Conservation (phyloP, 2,329 filamentous ascomycete genomes). For the Trichoderma endophyticum region DNA sequence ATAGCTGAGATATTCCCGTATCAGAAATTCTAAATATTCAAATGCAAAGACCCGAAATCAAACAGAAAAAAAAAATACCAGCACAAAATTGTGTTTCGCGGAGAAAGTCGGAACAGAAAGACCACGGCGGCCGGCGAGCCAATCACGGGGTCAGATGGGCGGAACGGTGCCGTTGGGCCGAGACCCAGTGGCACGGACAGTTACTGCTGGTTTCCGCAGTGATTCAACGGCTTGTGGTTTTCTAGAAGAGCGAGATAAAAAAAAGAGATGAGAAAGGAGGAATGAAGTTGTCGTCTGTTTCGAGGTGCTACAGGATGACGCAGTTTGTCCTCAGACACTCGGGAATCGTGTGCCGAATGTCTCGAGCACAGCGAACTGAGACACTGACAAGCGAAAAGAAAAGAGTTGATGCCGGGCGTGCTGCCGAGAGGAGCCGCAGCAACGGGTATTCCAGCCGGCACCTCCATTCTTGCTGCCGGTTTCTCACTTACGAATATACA, state of each 20-base stretch:
- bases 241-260: background rate
- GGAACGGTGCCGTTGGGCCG: conserved; percentile 23
- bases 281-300: background rate
- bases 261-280: background rate
- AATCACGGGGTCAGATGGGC: conserved; percentile 15
- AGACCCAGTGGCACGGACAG: conserved; percentile 16
- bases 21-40: background rate
- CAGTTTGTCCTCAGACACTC: background rate
- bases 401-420: background rate
- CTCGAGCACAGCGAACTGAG: background rate
- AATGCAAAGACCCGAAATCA: background rate
- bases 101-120: conserved; percentile 22
- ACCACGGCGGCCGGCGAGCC: conserved; percentile 5
- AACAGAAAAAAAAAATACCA: background rate
- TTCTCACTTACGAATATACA: background rate
- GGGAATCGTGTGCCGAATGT: conserved; percentile 13
- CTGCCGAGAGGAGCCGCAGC: conserved; percentile 11
- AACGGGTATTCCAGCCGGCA: background rate
- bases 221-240: background rate
- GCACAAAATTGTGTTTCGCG: background rate
- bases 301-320: background rate
- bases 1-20: background rate
- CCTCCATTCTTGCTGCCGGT: background rate
- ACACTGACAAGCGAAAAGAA: background rate
- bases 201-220: too few species aligned